Base-by-base conservation (phyloP, 768 basidiomycete genomes). In the Sporobolomyces pararoseus region DNA sequence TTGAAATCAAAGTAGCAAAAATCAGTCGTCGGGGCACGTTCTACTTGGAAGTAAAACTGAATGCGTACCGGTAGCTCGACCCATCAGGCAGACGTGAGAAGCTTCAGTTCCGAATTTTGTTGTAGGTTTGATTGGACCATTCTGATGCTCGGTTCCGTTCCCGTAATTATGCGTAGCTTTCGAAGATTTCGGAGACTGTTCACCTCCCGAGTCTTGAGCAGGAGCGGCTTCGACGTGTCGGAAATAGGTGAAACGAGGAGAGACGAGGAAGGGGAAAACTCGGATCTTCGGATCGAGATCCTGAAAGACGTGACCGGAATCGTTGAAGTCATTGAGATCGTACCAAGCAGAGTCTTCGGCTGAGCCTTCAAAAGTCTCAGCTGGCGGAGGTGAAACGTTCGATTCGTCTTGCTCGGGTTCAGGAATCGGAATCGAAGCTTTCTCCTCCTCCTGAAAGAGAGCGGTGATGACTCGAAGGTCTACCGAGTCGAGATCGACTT, bases 191-290 rank as follows among this genome's bases (percentile, higher is more conserved):
- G 55, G 2, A 16, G 46, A 37, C 29, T 37, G 37, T 42, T 23
- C 50, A 39, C 68, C 23, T 50, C 63, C 29, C 76, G 73, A 17
- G 66, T 29, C 10, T 70, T 44, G 23, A 14, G 63, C 37, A 27
- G 65, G 65, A 2, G 49, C 32, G 5, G 65, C 62, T 35, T 69
- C 66, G 5, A 63, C 63, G 31, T 74, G 71, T 0, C 75, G 69
- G 78, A 88, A 89, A 80, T 89, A 94, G 12, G 86, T 87, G 77
- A 96, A 87, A 32, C 87, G 86, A 25, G 93, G 92, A 75, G 89
- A 91, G 13, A 84, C 84, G n/a, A 85, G 87, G 13, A 88, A 81
- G 32, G 87, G 88, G 12, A 91, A 80, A 23, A 93, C 78, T 67
- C 89, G 86, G 3, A 95, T 79, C 31, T 79, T 81, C 4, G 91